Evolutionary conservation across 169 alveolate species (phyloP).

Genomic region (Plasmodium billcollinsi): DNA sequence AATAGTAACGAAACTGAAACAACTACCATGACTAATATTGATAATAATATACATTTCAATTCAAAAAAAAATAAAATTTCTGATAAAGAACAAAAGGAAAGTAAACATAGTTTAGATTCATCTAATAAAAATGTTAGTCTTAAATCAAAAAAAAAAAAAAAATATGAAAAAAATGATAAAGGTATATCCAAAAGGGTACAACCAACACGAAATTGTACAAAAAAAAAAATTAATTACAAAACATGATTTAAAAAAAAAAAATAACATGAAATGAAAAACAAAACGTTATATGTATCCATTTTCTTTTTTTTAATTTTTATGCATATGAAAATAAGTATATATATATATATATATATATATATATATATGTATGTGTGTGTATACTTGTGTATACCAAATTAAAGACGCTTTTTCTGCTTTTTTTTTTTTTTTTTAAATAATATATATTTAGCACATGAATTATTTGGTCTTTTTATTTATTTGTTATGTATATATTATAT

Average conservation of each 20-base stretch:
- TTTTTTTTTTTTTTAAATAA: no score
- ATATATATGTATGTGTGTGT: not conserved
- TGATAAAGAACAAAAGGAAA: slow-evolving; percentile 10
- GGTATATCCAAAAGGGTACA: slow-evolving; percentile 43
- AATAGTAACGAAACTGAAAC: not conserved
- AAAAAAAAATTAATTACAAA: slow-evolving; percentile 59
- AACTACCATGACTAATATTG: not conserved
- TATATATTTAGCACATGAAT: no score
- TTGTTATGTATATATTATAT: no score
- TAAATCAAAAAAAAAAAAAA: slow-evolving; percentile 27
- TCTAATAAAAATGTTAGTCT: slow-evolving; percentile 10
- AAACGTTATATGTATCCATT: not conserved
- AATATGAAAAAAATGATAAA: slow-evolving; percentile 20
- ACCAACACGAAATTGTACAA: slow-evolving; percentile 56
- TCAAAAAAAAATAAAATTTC: not conserved
- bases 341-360: not conserved
- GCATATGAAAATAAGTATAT: not conserved
- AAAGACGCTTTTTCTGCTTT: no score
- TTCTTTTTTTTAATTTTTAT: not conserved
- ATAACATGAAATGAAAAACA: not conserved
- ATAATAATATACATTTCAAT: not conserved
- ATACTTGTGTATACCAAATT: no score
- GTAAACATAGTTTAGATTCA: not conserved
- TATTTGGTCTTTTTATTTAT: no score
- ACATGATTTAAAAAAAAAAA: slow-evolving; percentile 18